These are phyloP conservation scores for Pinus taeda DNA, from an alignment of 75 land plant genomes.

Conservation along the genomic window DNA sequence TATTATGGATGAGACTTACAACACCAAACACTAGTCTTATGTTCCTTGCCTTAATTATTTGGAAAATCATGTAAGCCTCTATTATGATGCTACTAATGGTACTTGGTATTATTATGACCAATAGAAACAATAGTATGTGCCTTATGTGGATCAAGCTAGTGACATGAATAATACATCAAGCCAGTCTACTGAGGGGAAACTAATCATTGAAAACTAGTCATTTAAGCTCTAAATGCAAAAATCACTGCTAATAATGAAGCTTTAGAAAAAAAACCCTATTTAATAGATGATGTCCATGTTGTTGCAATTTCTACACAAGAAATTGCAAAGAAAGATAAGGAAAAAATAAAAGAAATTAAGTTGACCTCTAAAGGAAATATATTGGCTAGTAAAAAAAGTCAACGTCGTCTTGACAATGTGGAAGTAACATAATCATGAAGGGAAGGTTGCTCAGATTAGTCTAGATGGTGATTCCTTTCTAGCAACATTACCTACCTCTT, in stretches of 20 bases:
- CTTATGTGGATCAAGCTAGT: constrained; percentile 58
- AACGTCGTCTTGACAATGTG: constrained; percentile 81
- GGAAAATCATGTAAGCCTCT: constrained; percentile 60
- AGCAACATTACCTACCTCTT: background rate
- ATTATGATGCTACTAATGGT: constrained; percentile 96
- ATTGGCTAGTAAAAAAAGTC: constrained; percentile 85
- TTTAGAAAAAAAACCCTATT: constrained; percentile 55
- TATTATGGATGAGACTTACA: background rate
- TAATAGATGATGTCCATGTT: constrained; percentile 87
- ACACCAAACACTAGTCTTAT: background rate
- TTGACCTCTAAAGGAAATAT: constrained; percentile 73
- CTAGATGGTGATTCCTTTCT: constrained; percentile 32
- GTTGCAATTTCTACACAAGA: constrained; percentile 49
- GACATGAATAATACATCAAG: constrained; percentile 21
- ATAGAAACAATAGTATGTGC: constrained; percentile 77
- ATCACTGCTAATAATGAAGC: constrained; percentile 24
- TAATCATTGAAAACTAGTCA: constrained; percentile 46
- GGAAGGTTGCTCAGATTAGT: constrained; percentile 49
- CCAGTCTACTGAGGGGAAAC: constrained; percentile 31
- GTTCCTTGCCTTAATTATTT: background rate
- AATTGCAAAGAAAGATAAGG: constrained; percentile 93
- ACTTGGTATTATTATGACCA: constrained; percentile 91
- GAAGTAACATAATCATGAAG: constrained; percentile 95
- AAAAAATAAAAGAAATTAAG: constrained; percentile 78
- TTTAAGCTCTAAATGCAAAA: constrained; percentile 79